Base-by-base conservation (phyloP, 2,329 filamentous ascomycete genomes). In the Penicillium janthinellum region DNA sequence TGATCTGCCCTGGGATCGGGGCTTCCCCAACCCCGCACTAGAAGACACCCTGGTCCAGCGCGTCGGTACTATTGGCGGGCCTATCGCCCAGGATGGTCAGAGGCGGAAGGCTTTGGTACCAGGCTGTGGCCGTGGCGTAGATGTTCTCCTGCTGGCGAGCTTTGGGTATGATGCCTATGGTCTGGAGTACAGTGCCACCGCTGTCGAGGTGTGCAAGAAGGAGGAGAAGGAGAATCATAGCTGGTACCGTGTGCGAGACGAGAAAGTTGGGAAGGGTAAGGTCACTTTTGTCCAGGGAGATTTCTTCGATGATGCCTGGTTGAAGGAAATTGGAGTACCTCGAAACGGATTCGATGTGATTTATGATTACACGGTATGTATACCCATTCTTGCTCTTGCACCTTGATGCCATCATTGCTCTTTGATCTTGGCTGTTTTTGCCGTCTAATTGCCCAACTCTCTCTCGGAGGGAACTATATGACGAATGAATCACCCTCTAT, bases 51-150 rank as follows among this genome's bases (percentile, higher is more conserved):
- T 88, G 28, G 67, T 75, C 10, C 70, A 78, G 57, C 69, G 71
- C 4, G 66, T 64, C 2, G 68, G 73, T 14, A 70, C 78, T 4
- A 67, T 83, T 31, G 78, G 78, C 2, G 67, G 64, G 1, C 65
- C 75, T 4, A 61, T 75, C 60, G 50, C 72, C 4, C 54, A 59
- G 12, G 60, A 68, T 54, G 63, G 56, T 14, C 60, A 70, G 45
- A 70, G 77, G 56, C 84, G 83, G 67, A 81, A 79, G 58, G 91
- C 88, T 1, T 79, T 96, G 8, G 89, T 96, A 0, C 90, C 92
- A 0, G 92, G 91, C 5, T 96, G 92, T 75, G 92, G 92, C 0
- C 84, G 85, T 49, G 92, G 92, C 5, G 89, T 95, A 70, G 92
- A 96, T 77, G 90, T 92, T 1, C 81, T 91, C 10, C 80, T 96